Percentiles rank a stretch among this genome's conserved stretches.
Evolutionary conservation across 2,329 filamentous ascomycete genomes (phyloP).

Genomic region (Colletotrichum sp.): DNA sequence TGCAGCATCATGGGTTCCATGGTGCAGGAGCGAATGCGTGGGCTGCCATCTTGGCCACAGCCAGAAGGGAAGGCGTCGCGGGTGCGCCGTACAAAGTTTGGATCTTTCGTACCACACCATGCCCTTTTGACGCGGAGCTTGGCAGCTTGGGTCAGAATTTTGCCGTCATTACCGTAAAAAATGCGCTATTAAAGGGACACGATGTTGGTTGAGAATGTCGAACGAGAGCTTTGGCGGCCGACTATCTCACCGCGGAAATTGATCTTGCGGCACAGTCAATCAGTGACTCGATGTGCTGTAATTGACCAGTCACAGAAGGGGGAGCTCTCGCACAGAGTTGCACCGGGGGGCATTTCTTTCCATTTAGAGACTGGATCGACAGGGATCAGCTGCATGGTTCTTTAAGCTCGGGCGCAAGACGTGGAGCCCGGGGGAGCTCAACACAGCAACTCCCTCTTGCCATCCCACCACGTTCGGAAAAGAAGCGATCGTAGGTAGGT

Average conservation of each 20-base stretch:
- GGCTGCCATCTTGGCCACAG: background rate
- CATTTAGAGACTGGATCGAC: background rate
- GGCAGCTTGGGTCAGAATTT: background rate
- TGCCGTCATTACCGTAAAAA: background rate
- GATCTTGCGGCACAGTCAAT: constrained; percentile 6
- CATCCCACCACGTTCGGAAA: background rate
- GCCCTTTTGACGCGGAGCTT: background rate
- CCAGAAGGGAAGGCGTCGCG: background rate
- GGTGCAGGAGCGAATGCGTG: background rate
- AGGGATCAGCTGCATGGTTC: background rate
- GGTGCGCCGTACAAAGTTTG: background rate
- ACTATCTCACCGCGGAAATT: background rate
- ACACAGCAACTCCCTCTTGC: background rate
- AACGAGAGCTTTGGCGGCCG: background rate
- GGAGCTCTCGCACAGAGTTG: background rate
- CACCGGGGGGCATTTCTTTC: background rate
- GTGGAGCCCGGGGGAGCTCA: background rate
- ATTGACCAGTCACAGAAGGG: background rate
- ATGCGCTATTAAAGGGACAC: background rate
- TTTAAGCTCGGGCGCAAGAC: background rate
- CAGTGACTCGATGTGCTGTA: background rate
- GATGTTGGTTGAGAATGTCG: background rate
- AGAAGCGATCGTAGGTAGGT: background rate
- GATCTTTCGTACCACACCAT: background rate
- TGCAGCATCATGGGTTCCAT: background rate